A percentile compares a stretch with the other conserved stretches of the same genome.
phyloP scores from a whole-genome alignment of 2,329 filamentous ascomycete genomes.

The Cyanodermella asteris region DNA sequence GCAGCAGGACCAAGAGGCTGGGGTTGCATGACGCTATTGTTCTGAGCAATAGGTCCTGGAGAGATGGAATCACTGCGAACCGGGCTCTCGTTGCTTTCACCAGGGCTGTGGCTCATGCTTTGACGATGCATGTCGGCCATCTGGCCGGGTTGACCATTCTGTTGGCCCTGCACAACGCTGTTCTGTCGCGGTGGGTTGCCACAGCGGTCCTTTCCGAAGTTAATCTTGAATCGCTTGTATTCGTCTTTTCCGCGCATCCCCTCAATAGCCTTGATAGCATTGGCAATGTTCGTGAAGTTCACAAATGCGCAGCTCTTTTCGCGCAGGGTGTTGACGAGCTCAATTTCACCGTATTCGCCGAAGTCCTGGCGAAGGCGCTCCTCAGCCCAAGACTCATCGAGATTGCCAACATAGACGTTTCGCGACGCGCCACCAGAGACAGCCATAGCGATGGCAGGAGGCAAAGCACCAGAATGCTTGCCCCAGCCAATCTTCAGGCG shows the following conservation, averaged over 20 bases:
- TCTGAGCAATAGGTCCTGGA: conserved; percentile 33
- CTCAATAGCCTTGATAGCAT: conserved; percentile 98
- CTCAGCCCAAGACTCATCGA: conserved; percentile 94
- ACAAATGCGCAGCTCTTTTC: conserved; percentile 99
- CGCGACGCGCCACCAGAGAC: conserved; percentile 94
- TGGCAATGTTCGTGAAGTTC: conserved; percentile 99
- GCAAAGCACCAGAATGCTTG: conserved; percentile 91
- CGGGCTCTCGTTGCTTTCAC: conserved; percentile 36
- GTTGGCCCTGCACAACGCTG: conserved; percentile 37
- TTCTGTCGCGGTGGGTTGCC: conserved; percentile 87
- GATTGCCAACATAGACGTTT: conserved; percentile 93
- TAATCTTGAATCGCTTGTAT: conserved; percentile 97
- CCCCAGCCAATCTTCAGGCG: conserved; percentile 98
- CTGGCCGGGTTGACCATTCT: conserved; percentile 38
- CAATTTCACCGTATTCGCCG: conserved; percentile 91
- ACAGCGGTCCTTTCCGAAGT: conserved; percentile 96
- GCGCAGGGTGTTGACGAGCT: conserved; percentile 83
- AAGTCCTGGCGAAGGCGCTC: conserved; percentile 92
- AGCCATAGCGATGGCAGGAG: conserved; percentile 83
- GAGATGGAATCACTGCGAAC: conserved; percentile 29
- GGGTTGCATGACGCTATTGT: conserved; percentile 36
- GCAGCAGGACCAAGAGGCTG: conserved; percentile 39
- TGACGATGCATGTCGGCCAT: conserved; percentile 19
- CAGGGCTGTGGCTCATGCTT: conserved; percentile 31
- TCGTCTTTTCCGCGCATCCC: conserved; percentile 85